Evolutionary conservation across 345 rosid genomes (phyloP), one percentile per base, ranked within the genome.

Genomic region (Gossypium turneri): DNA sequence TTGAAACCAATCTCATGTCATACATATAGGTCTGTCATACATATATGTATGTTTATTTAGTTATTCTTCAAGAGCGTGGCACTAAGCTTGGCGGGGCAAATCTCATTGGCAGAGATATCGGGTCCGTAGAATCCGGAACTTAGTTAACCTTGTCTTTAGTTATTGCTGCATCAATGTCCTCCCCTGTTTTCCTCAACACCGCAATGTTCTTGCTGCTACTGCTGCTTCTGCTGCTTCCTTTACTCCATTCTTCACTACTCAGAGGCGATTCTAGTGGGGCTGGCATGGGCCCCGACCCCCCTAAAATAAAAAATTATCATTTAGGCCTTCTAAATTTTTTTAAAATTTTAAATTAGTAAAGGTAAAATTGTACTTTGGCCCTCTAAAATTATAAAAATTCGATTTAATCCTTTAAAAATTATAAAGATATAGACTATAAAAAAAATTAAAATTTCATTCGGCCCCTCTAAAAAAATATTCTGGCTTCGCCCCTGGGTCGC

Each of bases 71-170:
- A 77, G 59, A 87, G 80, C 51, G 50, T 4, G 25, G 85, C 88
- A 8, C 95, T 81, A 2, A 90, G 86, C 72, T 86, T 91, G n/a
- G 89, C 91, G 11, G 47, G 89, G 73, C 85, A 90, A 57, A 86
- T 69, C 78, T 86, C 92, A 50, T 85, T 80, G n/a, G 82, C 74
- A 12, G 73, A 73, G 72, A 84, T 86, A 76, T 84, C 90, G 2
- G 93, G 93, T 58, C 87, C 77, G 81, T 87, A 90, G 78, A 47
- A 79, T 2, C 95, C 90, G 53, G 90, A 24, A 86, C 82, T 91
- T 91, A 88, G n/a, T 86, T 63, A 19, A 84, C 87, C 76, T 82
- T 82, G 76, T 85, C 82, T 19, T 77, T 69, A 17, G 83, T 24
- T 57, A 10, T 41, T 22, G 72, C 71, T 9, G 19, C 81, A 34